These are phyloP conservation scores for Gossypioides kirkii DNA, from an alignment of 345 rosid genomes.

Conservation along the genomic window DNA sequence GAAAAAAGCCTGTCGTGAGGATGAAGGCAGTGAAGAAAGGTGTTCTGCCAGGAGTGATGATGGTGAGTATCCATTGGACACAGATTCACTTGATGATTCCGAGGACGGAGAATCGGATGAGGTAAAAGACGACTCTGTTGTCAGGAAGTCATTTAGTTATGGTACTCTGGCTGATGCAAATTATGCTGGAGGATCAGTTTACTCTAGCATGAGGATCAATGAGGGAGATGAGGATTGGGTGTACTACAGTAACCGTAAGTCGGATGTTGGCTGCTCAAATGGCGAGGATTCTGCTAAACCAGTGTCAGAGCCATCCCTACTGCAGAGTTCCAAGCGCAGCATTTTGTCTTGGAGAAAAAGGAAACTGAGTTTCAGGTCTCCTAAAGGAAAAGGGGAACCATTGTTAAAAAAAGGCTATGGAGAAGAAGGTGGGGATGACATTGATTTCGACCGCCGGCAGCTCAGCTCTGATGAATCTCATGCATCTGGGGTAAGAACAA, in stretches of 20 bases:
- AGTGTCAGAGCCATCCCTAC: constrained; percentile 41
- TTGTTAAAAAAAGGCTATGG: constrained; percentile 82
- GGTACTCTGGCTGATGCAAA: constrained; percentile 78
- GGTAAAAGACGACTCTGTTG: constrained; percentile 41
- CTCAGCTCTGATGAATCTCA: constrained; percentile 76
- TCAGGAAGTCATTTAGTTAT: constrained; percentile 71
- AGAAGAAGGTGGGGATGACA: constrained; percentile 99
- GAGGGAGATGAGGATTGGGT: constrained; percentile 52
- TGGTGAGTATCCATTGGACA: constrained; percentile 77
- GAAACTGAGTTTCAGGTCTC: constrained; percentile 83
- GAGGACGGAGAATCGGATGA: constrained; percentile 84
- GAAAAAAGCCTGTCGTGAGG: constrained; percentile 59
- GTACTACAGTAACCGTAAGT: constrained; percentile 70
- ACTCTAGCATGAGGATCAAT: constrained; percentile 39
- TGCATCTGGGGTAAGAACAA: constrained; percentile 42
- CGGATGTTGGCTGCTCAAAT: constrained; percentile 50
- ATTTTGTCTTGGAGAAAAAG: constrained; percentile 91
- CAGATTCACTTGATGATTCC: constrained; percentile 71
- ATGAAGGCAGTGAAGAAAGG: constrained; percentile 65
- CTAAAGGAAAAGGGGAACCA: constrained; percentile 88
- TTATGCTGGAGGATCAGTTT: constrained; percentile 66
- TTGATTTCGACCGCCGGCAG: constrained; percentile 90
- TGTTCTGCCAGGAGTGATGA: constrained; percentile 71
- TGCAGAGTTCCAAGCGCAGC: constrained; percentile 60
- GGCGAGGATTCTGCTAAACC: constrained; percentile 41